A percentile compares a stretch with the other conserved stretches of the same genome.
Conservation (phyloP, 805 yeast genomes). For the Schizosaccharomyces lindneri region DNA sequence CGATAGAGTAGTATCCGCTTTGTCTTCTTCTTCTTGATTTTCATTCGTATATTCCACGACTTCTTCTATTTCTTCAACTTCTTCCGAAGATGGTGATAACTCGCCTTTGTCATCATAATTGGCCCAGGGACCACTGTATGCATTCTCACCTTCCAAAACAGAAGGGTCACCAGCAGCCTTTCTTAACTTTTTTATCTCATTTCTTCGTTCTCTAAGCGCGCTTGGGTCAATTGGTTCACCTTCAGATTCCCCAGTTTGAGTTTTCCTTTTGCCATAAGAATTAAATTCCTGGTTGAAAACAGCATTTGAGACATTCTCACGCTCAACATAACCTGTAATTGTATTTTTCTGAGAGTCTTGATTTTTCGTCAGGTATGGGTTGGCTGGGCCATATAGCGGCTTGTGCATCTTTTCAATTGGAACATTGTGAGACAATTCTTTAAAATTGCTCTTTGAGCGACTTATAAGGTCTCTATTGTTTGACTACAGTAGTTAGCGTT, state of each 20-base stretch:
- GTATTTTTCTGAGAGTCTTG: background rate
- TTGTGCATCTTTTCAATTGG: background rate
- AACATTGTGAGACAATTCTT: background rate
- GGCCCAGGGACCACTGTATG: constrained; percentile 45
- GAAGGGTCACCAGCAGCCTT: constrained; percentile 19
- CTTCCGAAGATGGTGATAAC: constrained; percentile 6
- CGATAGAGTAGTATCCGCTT: constrained; percentile 9
- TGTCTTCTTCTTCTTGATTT: constrained; percentile 10
- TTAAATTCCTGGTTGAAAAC: background rate
- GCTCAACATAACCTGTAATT: background rate
- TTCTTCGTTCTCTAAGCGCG: background rate
- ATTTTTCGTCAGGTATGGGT: background rate
- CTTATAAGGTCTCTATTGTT: background rate
- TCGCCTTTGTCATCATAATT: constrained; percentile 14
- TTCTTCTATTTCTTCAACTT: constrained; percentile 6
- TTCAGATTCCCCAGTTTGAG: background rate
- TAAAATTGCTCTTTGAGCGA: background rate
- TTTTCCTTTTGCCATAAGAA: background rate
- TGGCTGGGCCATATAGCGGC: background rate
- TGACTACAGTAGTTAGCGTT: background rate
- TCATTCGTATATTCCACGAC: constrained; percentile 1
- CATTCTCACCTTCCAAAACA: constrained; percentile 19
- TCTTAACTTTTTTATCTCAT: constrained; percentile 16
- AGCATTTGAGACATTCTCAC: background rate
- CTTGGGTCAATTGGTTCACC: background rate